Conservation (phyloP, 2,329 filamentous ascomycete species). For the Fusarium piperis region DNA sequence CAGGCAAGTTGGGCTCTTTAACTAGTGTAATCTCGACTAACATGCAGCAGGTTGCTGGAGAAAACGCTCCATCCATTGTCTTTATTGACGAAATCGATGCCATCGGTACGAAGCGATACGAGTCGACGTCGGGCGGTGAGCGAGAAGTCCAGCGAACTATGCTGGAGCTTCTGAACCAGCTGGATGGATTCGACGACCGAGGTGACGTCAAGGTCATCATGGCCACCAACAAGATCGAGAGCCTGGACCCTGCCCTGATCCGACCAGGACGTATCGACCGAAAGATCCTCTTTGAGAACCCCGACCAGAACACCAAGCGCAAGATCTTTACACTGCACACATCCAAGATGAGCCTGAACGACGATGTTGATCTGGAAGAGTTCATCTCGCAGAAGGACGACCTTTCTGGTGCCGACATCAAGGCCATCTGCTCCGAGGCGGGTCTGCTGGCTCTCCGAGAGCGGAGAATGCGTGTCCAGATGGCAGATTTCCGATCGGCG, state of each 20-base stretch:
- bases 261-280: constrained; percentile 97
- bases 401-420: constrained; percentile 95
- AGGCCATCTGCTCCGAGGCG: constrained; percentile 97
- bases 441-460: constrained; percentile 94
- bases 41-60: constrained; percentile 78
- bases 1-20: constrained; percentile 61
- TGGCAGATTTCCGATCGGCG: constrained; percentile 95
- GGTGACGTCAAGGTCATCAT: constrained; percentile 99
- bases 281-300: constrained; percentile 84
- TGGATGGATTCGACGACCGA: constrained; percentile 98
- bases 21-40: constrained; percentile 1
- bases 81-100: constrained; percentile 99
- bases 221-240: constrained; percentile 99
- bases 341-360: constrained; percentile 96
- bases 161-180: constrained; percentile 97
- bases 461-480: constrained; percentile 96
- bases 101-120: constrained; percentile 98
- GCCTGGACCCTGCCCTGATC: constrained; percentile 93
- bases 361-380: constrained; percentile 98
- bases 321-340: constrained; percentile 99
- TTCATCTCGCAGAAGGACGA: constrained; percentile 99
- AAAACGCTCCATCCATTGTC: constrained; percentile 95
- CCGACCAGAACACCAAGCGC: constrained; percentile 86
- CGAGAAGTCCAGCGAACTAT: constrained; percentile 98
- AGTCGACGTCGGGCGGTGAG: constrained; percentile 95